Evolutionary conservation across 2,329 filamentous ascomycete species (phyloP).

Genomic region (Curvularia spicifera): DNA sequence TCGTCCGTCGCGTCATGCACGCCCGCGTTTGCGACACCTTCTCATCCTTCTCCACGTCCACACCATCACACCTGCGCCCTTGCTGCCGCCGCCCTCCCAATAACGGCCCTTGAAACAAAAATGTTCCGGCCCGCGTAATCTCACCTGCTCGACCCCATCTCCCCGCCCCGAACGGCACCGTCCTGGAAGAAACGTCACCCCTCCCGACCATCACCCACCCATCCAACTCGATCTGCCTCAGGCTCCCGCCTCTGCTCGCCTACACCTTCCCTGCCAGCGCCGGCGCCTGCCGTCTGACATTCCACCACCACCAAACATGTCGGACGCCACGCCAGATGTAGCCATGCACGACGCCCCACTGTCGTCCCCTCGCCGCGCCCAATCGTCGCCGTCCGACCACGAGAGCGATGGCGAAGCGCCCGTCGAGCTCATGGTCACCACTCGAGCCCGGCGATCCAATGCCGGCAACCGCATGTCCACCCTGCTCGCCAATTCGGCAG

Average conservation of each 20-base stretch:
- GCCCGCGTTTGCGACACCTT: conserved; percentile 9
- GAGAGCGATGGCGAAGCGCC: conserved; percentile 41
- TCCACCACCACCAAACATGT: conserved; percentile 19
- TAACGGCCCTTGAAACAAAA: conserved; percentile 36
- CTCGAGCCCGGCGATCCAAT: conserved; percentile 48
- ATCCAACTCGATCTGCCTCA: conserved; percentile 31
- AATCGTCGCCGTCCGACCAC: conserved; percentile 22
- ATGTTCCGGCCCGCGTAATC: conserved; percentile 27
- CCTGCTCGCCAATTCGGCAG: conserved; percentile 43
- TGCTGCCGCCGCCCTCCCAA: neutral
- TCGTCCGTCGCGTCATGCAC: conserved; percentile 27
- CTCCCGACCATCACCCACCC: conserved; percentile 11
- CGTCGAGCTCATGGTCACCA: conserved; percentile 48
- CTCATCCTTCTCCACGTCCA: conserved; percentile 2
- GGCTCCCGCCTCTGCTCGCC: conserved; percentile 23
- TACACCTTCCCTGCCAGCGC: conserved; percentile 33
- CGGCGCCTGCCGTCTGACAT: conserved; percentile 5
- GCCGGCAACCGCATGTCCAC: conserved; percentile 52
- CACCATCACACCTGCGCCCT: neutral
- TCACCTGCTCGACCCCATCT: neutral
- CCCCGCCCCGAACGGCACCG: conserved; percentile 21
- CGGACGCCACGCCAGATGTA: conserved; percentile 21
- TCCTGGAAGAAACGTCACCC: conserved; percentile 35
- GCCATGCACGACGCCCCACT: conserved; percentile 20
- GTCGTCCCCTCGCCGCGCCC: conserved; percentile 23